phyloP scores from a whole-genome alignment of 2,329 filamentous ascomycete genomes.

The Alternaria panax region DNA sequence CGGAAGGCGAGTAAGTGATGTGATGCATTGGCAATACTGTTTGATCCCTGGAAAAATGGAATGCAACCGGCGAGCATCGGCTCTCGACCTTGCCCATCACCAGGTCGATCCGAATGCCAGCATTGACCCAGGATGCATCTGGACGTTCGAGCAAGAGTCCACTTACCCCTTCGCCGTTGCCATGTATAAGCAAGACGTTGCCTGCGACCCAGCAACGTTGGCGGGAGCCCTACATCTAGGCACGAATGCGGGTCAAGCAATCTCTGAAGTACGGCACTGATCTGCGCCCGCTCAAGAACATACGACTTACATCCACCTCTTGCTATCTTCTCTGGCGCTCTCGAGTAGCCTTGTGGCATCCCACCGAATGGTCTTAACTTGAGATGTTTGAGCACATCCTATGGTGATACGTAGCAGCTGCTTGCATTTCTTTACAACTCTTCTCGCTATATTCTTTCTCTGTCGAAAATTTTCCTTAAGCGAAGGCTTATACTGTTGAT shows the following conservation, averaged over 20 bases:
- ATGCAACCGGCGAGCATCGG: not conserved
- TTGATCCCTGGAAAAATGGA: not conserved
- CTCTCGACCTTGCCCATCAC: not conserved
- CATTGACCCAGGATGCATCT: not conserved
- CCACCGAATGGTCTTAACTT: not conserved
- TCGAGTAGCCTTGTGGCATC: not conserved
- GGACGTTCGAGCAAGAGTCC: not conserved
- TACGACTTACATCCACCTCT: not conserved
- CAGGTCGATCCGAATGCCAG: not conserved
- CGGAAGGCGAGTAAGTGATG: too few relatives aligned
- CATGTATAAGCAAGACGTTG: not conserved
- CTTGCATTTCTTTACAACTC: not conserved
- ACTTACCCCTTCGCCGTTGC: not conserved
- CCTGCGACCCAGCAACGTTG: not conserved
- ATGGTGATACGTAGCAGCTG: not conserved
- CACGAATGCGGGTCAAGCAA: not conserved
- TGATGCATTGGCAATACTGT: too few relatives aligned
- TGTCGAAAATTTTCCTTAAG: rapidly evolving
- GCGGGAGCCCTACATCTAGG: not conserved
- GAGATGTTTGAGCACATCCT: not conserved
- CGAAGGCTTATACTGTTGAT: not conserved
- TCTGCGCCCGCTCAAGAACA: not conserved
- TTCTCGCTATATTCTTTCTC: not conserved
- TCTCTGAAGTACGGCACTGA: not conserved
- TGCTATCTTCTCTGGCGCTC: not conserved